Evolutionary conservation across 371 early-diverging fungal genomes (phyloP).

Genomic region (Rhizomucor miehei): DNA sequence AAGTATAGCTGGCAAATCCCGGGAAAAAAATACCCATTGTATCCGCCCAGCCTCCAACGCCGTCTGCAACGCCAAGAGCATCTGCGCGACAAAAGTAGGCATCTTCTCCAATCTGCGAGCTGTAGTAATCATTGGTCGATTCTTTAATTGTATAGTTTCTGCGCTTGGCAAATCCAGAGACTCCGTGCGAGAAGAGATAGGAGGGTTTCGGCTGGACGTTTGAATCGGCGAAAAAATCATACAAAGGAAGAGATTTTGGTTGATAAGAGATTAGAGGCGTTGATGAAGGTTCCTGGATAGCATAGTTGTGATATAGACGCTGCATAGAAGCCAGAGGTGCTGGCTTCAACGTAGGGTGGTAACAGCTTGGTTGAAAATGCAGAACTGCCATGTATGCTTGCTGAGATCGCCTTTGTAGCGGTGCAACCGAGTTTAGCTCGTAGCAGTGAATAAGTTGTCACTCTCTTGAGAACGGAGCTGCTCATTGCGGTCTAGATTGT

Average conservation of each 20-base stretch:
- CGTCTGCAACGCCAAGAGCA: slow-evolving; percentile 83
- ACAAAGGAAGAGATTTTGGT: slow-evolving; percentile 10
- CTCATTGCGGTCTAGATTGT: too few relatives aligned
- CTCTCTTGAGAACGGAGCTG: too few relatives aligned
- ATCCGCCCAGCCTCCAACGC: slow-evolving; percentile 79
- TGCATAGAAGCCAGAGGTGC: too few relatives aligned
- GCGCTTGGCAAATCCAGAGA: slow-evolving; percentile 73
- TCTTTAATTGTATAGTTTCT: slow-evolving; percentile 43
- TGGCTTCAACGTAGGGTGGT: too few relatives aligned
- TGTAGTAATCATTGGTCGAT: slow-evolving; percentile 57
- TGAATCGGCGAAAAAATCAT: slow-evolving; percentile 37
- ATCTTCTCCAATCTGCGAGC: slow-evolving; percentile 80
- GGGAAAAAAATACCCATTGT: slow-evolving; percentile 21
- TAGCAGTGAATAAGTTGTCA: too few relatives aligned
- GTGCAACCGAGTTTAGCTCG: too few relatives aligned
- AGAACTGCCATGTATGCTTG: too few relatives aligned
- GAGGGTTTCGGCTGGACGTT: slow-evolving; percentile 43
- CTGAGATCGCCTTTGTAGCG: too few relatives aligned
- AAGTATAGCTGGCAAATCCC: slow-evolving; percentile 9
- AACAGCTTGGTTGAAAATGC: too few relatives aligned
- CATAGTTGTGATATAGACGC: too few relatives aligned
- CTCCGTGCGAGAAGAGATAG: slow-evolving; percentile 66
- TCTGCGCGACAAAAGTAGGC: slow-evolving; percentile 74
- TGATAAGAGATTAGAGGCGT: too few relatives aligned
- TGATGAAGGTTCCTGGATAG: too few relatives aligned